A percentile compares a stretch with the other conserved stretches of the same genome.
phyloP scores from a whole-genome alignment of 768 basidiomycete genomes.

The Termitomyces sp. region DNA sequence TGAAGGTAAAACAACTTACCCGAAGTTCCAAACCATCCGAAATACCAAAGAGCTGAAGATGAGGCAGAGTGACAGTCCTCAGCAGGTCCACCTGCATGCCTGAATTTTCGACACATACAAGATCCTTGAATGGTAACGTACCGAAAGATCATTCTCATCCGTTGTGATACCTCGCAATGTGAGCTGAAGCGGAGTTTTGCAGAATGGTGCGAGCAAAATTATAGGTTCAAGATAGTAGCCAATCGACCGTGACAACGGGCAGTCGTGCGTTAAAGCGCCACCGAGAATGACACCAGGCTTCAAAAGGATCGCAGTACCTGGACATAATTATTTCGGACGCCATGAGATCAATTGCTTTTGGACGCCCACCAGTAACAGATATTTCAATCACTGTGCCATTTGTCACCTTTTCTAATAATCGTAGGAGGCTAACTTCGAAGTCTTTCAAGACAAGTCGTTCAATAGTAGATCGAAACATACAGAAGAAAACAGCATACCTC shows the following conservation, averaged over 20 bases:
- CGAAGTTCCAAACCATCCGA: conserved; percentile 87
- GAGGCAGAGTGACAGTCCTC: conserved; percentile 86
- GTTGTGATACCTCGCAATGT: conserved; percentile 90
- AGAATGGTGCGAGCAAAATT: conserved; percentile 86
- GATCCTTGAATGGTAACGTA: conserved; percentile 23
- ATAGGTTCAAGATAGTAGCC: conserved; percentile 94
- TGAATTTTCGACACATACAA: conserved; percentile 4
- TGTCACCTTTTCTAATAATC: conserved; percentile 84
- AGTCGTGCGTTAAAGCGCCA: conserved; percentile 78
- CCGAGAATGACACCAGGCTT: conserved; percentile 92
- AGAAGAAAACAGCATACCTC: conserved; percentile 44
- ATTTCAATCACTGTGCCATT: conserved; percentile 96
- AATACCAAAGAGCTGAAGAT: conserved; percentile 86
- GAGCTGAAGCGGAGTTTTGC: conserved; percentile 79
- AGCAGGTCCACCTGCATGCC: conserved; percentile 74
- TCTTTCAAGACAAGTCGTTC: conserved; percentile 39
- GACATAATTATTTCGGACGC: background rate
- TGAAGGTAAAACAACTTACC: conserved; percentile 36
- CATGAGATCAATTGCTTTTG: background rate
- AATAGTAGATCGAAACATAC: conserved; percentile 1
- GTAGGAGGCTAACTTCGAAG: conserved; percentile 86
- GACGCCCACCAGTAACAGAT: conserved; percentile 79
- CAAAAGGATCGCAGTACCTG: conserved; percentile 87
- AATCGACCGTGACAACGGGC: conserved; percentile 81
- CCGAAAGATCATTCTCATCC: conserved; percentile 88